A percentile compares a stretch with the other conserved stretches of the same genome.
These are phyloP conservation scores for Verticillium isaacii DNA, from an alignment of 2,329 filamentous ascomycete species.

Conservation along the genomic window DNA sequence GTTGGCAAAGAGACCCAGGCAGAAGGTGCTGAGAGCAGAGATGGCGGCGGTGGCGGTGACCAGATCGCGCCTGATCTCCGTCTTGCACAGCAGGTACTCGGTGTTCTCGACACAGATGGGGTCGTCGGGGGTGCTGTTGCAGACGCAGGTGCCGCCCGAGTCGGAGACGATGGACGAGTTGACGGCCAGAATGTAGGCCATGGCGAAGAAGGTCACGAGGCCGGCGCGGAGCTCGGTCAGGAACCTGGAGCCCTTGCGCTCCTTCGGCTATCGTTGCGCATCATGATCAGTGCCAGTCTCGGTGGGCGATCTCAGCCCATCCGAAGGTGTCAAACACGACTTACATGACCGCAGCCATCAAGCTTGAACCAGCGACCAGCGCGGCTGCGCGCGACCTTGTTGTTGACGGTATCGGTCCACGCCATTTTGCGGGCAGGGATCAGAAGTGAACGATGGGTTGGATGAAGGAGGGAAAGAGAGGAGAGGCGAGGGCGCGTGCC, in stretches of 20 bases:
- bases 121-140: conserved; percentile 44
- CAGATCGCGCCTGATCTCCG: conserved; percentile 67
- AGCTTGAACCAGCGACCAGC: conserved; percentile 74
- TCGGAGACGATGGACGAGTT: conserved; percentile 54
- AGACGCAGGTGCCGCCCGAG: conserved; percentile 72
- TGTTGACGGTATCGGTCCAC: conserved; percentile 47
- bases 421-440: conserved; percentile 29
- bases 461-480: neutral
- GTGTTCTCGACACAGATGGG: conserved; percentile 47
- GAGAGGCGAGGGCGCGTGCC: neutral
- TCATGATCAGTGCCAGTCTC: neutral
- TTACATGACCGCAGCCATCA: conserved; percentile 77
- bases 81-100: conserved; percentile 59
- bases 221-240: conserved; percentile 82
- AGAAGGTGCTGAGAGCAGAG: conserved; percentile 72
- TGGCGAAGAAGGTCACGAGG: conserved; percentile 71
- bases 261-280: conserved; percentile 47
- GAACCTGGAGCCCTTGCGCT: conserved; percentile 72
- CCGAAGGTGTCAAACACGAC: conserved; percentile 24
- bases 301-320: neutral
- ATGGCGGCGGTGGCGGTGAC: conserved; percentile 85
- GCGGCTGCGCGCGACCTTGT: conserved; percentile 56
- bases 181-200: conserved; percentile 51
- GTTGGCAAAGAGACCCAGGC: conserved; percentile 79
- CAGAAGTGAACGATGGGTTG: neutral